These are phyloP conservation scores for Citrus sp. DNA, from an alignment of 345 rosid species.

Conservation along the genomic window DNA sequence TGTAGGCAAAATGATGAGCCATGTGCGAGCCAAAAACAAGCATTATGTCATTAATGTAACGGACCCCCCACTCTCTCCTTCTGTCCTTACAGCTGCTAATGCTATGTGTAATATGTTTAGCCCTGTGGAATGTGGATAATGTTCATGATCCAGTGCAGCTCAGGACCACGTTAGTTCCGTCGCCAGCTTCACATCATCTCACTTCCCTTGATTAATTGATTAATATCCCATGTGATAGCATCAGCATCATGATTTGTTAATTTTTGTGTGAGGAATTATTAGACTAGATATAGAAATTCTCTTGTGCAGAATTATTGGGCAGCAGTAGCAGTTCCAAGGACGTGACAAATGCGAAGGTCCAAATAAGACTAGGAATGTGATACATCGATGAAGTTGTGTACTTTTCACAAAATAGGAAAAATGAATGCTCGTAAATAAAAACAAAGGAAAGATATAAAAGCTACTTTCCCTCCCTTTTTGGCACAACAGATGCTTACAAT, in stretches of 20 bases:
- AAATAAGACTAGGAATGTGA: not conserved
- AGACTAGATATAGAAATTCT: not conserved
- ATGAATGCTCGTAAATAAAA: not conserved
- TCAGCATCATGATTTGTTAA: too few relatives aligned
- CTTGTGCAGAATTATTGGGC: not conserved
- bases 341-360: not conserved
- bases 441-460: not conserved
- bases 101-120: not conserved
- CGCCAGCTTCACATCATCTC: not conserved
- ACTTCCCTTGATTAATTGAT: not conserved
- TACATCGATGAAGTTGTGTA: not conserved
- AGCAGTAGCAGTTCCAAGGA: not conserved
- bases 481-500: too few relatives aligned
- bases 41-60: not conserved
- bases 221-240: not conserved
- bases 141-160: not conserved
- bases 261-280: too few relatives aligned
- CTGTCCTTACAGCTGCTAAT: not conserved
- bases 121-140: too few relatives aligned
- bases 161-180: not conserved
- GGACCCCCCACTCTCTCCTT: not conserved
- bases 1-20: constrained; percentile 20
- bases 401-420: not conserved
- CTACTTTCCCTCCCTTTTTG: too few relatives aligned
- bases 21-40: constrained; percentile 18